Conservation (phyloP, 176 grass and related monocot species). For the Hyparrhenia diplandra region DNA sequence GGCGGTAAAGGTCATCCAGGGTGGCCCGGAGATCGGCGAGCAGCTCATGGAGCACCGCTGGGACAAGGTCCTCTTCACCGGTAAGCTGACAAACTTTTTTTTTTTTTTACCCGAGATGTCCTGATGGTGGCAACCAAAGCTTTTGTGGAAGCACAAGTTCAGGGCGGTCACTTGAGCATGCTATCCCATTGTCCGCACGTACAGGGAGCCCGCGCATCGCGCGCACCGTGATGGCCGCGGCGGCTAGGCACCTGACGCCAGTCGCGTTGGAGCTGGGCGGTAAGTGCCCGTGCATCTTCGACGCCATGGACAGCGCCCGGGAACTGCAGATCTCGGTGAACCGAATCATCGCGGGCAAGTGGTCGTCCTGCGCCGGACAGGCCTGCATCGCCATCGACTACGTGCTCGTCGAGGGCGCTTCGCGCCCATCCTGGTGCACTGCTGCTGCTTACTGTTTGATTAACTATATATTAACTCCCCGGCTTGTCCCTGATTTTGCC, state of each 20-base stretch:
- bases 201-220: conserved; percentile 69
- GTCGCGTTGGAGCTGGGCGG: conserved; percentile 88
- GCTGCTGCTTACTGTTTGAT: neutral
- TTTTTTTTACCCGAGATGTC: too few species aligned
- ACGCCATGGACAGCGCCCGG: conserved; percentile 41
- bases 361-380: conserved; percentile 76
- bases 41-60: conserved; percentile 80
- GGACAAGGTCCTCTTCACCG: conserved; percentile 98
- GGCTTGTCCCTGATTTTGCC: neutral
- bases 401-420: conserved; percentile 74
- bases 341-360: conserved; percentile 70
- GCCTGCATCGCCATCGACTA: conserved; percentile 91
- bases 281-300: conserved; percentile 96
- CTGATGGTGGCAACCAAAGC: neutral
- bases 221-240: conserved; percentile 76
- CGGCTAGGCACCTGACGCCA: conserved; percentile 82
- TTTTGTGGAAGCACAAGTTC: neutral
- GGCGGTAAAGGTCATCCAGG: conserved; percentile 70
- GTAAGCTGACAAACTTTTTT: neutral
- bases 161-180: neutral
- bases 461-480: neutral
- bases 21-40: conserved; percentile 49
- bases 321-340: conserved; percentile 49
- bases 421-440: conserved; percentile 52
- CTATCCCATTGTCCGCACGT: neutral